Percentiles rank a stretch among this genome's conserved stretches.
Evolutionary conservation across 2,329 filamentous ascomycete genomes (phyloP).

Genomic region (Pseudocercospora eumusae): DNA sequence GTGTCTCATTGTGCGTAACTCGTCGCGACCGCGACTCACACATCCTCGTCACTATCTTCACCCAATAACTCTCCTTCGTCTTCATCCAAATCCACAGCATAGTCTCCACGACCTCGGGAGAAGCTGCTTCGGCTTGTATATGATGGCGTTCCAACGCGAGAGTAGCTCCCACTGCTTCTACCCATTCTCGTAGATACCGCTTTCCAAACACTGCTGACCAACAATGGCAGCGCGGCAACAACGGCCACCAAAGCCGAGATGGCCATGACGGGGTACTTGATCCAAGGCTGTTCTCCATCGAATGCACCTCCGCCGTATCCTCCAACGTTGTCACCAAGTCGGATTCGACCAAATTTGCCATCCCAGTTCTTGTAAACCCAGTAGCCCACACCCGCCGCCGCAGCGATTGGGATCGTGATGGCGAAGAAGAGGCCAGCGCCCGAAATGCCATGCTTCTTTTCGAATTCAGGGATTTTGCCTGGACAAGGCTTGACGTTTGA

Average conservation of each 20-base stretch:
- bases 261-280: slow-evolving; percentile 69
- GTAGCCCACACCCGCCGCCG: slow-evolving; percentile 74
- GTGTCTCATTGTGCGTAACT: not conserved
- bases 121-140: slow-evolving; percentile 92
- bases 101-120: slow-evolving; percentile 81
- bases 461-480: slow-evolving; percentile 78
- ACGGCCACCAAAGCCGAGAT: slow-evolving; percentile 59
- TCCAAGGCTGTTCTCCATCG: slow-evolving; percentile 71
- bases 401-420: slow-evolving; percentile 70
- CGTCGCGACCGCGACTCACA: slow-evolving; percentile 36
- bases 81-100: slow-evolving; percentile 77
- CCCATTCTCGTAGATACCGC: slow-evolving; percentile 55
- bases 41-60: slow-evolving; percentile 82
- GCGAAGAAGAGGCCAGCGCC: slow-evolving; percentile 82
- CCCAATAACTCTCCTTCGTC: slow-evolving; percentile 94
- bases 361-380: slow-evolving; percentile 84
- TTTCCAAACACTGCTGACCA: slow-evolving; percentile 73
- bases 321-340: slow-evolving; percentile 68
- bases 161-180: slow-evolving; percentile 49
- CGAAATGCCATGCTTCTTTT: slow-evolving; percentile 68
- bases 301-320: slow-evolving; percentile 47
- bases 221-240: slow-evolving; percentile 61
- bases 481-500: slow-evolving; percentile 66
- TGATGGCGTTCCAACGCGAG: slow-evolving; percentile 58
- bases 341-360: slow-evolving; percentile 84